Evolutionary conservation across 2,329 filamentous ascomycete genomes (phyloP).

Genomic region (Cytospora piceae): DNA sequence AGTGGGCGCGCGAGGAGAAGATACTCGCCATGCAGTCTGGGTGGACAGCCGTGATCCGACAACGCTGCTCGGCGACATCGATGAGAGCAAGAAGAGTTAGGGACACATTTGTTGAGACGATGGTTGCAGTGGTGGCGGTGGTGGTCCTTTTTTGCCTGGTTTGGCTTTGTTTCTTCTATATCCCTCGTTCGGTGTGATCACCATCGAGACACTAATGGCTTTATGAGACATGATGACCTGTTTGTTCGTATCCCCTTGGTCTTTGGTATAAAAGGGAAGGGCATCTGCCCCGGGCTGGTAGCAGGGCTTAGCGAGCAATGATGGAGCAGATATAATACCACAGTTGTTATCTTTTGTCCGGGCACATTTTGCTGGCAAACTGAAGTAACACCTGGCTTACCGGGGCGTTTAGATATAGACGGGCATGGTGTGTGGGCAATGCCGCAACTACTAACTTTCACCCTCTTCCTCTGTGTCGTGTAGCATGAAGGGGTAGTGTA

Average conservation of each 20-base stretch:
- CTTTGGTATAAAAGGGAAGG: not conserved
- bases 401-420: no score
- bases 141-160: not conserved
- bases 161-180: conserved; percentile 1
- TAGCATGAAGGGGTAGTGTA: no score
- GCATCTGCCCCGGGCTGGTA: not conserved
- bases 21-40: conserved; percentile 57
- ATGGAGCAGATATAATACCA: conserved; percentile 18
- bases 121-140: not conserved
- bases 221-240: conserved; percentile 24
- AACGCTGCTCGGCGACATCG: conserved; percentile 59
- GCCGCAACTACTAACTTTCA: no score
- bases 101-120: not conserved
- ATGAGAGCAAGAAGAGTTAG: conserved; percentile 45
- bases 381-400: no score
- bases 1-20: conserved; percentile 65
- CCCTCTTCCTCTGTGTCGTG: no score
- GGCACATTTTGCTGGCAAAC: no score
- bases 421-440: no score
- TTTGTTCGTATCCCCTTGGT: conserved; percentile 2
- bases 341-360: conserved; percentile 3
- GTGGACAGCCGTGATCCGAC: conserved; percentile 59
- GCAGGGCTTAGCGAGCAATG: conserved; percentile 19
- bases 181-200: not conserved
- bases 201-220: conserved; percentile 6